A percentile compares a stretch with the other conserved stretches of the same genome.
Conservation (phyloP, 163 green algal genomes). For the Scenedesmus sp. region DNA sequence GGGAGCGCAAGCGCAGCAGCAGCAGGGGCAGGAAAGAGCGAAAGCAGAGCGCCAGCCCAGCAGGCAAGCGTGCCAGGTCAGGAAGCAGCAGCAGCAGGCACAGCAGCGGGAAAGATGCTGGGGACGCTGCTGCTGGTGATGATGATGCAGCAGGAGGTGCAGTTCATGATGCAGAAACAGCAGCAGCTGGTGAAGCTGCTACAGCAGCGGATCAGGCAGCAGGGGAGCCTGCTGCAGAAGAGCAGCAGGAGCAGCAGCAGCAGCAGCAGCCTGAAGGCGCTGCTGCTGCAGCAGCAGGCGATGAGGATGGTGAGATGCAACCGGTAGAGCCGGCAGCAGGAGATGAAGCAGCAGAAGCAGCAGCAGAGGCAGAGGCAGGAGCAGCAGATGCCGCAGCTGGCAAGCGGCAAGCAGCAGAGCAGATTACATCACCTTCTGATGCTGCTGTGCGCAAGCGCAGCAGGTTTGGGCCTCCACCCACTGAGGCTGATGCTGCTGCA, state of each 20-base stretch:
- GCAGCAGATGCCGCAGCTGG: neutral
- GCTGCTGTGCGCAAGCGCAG: slow-evolving; percentile 5
- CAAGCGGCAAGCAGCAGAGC: neutral
- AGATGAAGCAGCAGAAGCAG: neutral
- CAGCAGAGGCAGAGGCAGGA: slow-evolving; percentile 2
- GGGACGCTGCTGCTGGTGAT: neutral
- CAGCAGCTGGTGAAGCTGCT: neutral
- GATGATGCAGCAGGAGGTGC: neutral
- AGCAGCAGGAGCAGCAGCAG: slow-evolving; percentile 31
- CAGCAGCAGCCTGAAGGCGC: neutral
- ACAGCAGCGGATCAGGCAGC: neutral
- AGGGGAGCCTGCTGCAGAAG: neutral
- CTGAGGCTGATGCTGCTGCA: neutral
- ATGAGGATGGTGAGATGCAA: neutral
- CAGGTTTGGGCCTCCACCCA: neutral
- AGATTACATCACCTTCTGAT: neutral
- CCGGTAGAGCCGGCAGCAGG: neutral
- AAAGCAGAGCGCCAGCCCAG: too few species aligned
- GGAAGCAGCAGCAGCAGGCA: neutral
- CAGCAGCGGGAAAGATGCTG: neutral
- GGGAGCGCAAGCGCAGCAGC: neutral
- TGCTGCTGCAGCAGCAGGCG: neutral
- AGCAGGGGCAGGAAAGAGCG: neutral
- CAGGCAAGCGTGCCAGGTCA: too few species aligned
- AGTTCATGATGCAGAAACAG: neutral